Conservation (phyloP, 23 red algal species). For the Gracilariopsis chorda region DNA sequence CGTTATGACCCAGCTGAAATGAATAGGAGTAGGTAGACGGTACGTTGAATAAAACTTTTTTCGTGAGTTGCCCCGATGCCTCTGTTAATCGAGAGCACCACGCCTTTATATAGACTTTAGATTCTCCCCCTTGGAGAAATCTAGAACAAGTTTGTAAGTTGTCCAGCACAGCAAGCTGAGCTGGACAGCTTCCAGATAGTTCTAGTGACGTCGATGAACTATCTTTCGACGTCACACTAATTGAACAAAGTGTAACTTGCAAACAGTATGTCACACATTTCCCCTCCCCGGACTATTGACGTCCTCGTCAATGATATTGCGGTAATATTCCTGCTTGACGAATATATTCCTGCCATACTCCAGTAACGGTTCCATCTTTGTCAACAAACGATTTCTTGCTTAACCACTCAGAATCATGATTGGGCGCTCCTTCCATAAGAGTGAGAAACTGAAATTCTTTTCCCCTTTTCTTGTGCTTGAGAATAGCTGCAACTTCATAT, state of each 20-base stretch:
- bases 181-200: no score
- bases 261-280: neutral
- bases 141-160: no score
- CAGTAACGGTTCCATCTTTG: constrained; percentile 7
- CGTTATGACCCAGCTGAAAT: neutral
- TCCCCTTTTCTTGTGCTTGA: neutral
- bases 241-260: no score
- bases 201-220: no score
- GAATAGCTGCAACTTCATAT: neutral
- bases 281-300: neutral
- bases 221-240: no score
- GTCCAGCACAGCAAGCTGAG: no score
- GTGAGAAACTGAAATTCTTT: neutral
- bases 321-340: neutral
- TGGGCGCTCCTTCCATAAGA: neutral
- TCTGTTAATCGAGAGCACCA: no score
- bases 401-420: neutral
- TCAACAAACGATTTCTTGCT: neutral
- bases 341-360: neutral
- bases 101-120: no score
- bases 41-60: no score
- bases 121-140: no score
- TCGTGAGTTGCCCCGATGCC: no score
- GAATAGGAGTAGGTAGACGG: no score
- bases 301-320: neutral